Percentiles rank a stretch among this genome's conserved stretches.
These are phyloP conservation scores for Lichtheimia ornata DNA, from an alignment of 371 early-diverging fungal species.

Conservation along the genomic window DNA sequence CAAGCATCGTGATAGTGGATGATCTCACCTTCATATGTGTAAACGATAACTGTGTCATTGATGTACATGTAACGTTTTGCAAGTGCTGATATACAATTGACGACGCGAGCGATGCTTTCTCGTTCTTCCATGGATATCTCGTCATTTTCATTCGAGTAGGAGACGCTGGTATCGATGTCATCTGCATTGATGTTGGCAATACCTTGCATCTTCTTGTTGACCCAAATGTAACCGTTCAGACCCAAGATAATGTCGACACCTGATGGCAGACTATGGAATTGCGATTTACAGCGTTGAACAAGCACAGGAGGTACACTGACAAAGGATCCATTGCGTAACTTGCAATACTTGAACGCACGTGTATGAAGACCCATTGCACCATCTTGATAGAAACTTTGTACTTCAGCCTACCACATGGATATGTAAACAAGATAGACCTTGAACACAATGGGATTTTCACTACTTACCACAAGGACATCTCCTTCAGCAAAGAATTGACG, in stretches of 20 bases:
- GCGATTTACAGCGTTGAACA: slow-evolving; percentile 90
- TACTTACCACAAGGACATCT: slow-evolving; percentile 86
- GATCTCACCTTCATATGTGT: slow-evolving; percentile 74
- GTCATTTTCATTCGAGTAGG: slow-evolving; percentile 84
- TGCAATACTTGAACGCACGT: slow-evolving; percentile 95
- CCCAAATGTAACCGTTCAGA: slow-evolving; percentile 97
- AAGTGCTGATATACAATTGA: slow-evolving; percentile 82
- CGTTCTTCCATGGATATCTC: slow-evolving; percentile 67
- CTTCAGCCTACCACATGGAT: slow-evolving; percentile 80
- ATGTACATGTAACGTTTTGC: slow-evolving; percentile 77
- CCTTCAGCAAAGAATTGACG: slow-evolving; percentile 94
- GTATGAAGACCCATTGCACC: slow-evolving; percentile 95
- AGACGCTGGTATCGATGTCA: slow-evolving; percentile 68
- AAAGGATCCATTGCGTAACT: slow-evolving; percentile 91
- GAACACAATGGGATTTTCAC: no score
- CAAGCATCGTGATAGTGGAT: neutral
- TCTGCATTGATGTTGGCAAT: slow-evolving; percentile 39
- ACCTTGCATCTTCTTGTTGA: slow-evolving; percentile 75
- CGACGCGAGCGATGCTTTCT: slow-evolving; percentile 83
- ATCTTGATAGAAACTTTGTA: slow-evolving; percentile 89
- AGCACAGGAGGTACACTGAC: slow-evolving; percentile 84
- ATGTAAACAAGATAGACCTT: neutral
- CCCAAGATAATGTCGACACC: slow-evolving; percentile 95
- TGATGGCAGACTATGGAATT: slow-evolving; percentile 85
- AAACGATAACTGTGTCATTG: slow-evolving; percentile 83